phyloP scores from a whole-genome alignment of 306 rosid species.

The Vigna hirtella region DNA sequence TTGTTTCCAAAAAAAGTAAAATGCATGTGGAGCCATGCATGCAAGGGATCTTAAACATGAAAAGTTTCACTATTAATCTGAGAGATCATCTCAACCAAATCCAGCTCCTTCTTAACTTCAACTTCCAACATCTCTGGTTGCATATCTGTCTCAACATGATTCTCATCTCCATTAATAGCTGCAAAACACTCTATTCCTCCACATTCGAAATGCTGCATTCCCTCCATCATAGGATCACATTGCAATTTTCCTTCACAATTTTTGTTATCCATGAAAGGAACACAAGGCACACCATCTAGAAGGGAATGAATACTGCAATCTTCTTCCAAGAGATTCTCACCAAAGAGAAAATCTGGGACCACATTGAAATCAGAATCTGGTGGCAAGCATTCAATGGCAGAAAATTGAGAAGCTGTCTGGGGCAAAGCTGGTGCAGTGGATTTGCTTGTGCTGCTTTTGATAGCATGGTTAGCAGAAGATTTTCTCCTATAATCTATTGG shows the following conservation, averaged over 20 bases:
- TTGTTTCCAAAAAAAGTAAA: too few relatives aligned
- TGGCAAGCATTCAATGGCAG: conserved; percentile 49
- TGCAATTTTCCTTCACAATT: conserved; percentile 30
- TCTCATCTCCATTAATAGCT: conserved; percentile 30
- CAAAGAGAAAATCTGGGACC: conserved; percentile 64
- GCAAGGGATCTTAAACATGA: not conserved
- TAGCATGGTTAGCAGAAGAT: conserved; percentile 22
- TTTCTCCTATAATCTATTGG: conserved; percentile 52
- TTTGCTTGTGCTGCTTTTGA: conserved; percentile 31
- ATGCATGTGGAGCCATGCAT: too few relatives aligned
- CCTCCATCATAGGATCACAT: conserved; percentile 22
- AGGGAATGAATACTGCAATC: conserved; percentile 66
- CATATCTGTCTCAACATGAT: conserved; percentile 42
- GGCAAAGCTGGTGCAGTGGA: conserved; percentile 21
- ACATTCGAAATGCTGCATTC: not conserved
- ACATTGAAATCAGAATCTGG: conserved; percentile 57
- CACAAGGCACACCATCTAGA: conserved; percentile 60
- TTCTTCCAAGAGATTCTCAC: conserved; percentile 64
- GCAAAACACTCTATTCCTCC: not conserved
- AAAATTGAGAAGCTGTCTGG: conserved; percentile 26
- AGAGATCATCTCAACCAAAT: conserved; percentile 80
- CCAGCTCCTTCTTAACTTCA: conserved; percentile 75
- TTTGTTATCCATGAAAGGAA: conserved; percentile 22
- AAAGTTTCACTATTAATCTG: conserved; percentile 42
- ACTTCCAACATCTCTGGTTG: conserved; percentile 41